Percentiles rank a stretch among this genome's conserved stretches.
Evolutionary conservation across 305 asterid species (phyloP).

Genomic region (Solanum chacoense): DNA sequence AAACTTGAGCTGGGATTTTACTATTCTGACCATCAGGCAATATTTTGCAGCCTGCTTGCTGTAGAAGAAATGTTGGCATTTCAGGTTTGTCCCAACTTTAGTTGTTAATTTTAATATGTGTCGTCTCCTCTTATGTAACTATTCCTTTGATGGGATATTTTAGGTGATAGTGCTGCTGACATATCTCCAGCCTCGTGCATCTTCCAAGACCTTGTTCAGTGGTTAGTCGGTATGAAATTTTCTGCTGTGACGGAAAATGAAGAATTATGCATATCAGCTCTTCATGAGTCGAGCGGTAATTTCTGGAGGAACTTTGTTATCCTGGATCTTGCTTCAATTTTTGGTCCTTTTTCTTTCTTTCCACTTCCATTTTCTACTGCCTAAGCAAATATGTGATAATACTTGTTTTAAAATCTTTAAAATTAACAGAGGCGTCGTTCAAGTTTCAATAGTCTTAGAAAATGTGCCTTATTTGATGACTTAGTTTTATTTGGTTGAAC

Average conservation of each 20-base stretch:
- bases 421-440: not conserved
- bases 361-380: not conserved
- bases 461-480: not conserved
- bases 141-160: conserved; percentile 7
- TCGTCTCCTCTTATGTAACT: not conserved
- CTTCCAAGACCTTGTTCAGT: conserved; percentile 70
- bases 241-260: conserved; percentile 38
- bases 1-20: not conserved
- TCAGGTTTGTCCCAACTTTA: conserved; percentile 37
- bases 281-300: conserved; percentile 84
- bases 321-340: not conserved
- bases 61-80: conserved; percentile 30
- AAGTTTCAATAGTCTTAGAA: not conserved
- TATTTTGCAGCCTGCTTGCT: conserved; percentile 60
- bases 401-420: not conserved
- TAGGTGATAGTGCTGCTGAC: conserved; percentile 40
- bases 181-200: conserved; percentile 39
- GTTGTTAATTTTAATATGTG: not conserved
- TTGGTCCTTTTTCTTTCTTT: not conserved
- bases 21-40: conserved; percentile 9
- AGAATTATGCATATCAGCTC: conserved; percentile 34
- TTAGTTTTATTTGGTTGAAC: not conserved
- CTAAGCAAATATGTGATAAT: not conserved
- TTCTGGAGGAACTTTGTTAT: not conserved
- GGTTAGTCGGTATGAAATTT: conserved; percentile 59